These are phyloP conservation scores for Acrocalymma vagum DNA, from an alignment of 2,329 filamentous ascomycete species.

Conservation along the genomic window DNA sequence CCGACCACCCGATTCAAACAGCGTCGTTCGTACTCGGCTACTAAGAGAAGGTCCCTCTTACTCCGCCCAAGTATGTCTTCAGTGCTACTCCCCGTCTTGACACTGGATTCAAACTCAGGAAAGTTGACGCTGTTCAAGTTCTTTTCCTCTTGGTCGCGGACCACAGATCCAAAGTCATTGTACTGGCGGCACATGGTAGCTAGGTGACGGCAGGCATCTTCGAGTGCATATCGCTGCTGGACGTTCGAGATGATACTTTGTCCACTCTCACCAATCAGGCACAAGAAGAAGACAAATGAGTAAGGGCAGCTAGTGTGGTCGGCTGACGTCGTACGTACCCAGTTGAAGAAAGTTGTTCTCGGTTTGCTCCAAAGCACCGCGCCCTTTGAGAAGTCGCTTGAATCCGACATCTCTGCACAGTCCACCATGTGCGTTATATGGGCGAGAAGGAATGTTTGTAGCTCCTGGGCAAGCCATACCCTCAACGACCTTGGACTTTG, in stretches of 20 bases:
- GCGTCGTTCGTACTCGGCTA: slow-evolving; percentile 40
- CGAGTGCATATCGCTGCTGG: slow-evolving; percentile 32
- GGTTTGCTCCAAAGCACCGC: slow-evolving; percentile 4
- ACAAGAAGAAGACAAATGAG: slow-evolving; percentile 27
- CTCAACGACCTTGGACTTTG: slow-evolving; percentile 3
- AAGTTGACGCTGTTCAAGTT: slow-evolving; percentile 41
- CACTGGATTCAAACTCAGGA: slow-evolving; percentile 36
- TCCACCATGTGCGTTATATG: slow-evolving; percentile 21
- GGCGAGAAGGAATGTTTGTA: slow-evolving; percentile 22
- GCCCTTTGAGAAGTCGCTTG: slow-evolving; percentile 1
- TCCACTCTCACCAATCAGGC: slow-evolving; percentile 19
- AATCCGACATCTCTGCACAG: slow-evolving; percentile 5
- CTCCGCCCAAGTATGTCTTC: slow-evolving; percentile 4
- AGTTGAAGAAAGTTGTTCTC: slow-evolving; percentile 15
- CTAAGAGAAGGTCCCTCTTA: slow-evolving; percentile 19
- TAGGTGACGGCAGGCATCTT: slow-evolving; percentile 26
- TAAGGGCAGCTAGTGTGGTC: slow-evolving; percentile 29
- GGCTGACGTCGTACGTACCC: slow-evolving; percentile 24
- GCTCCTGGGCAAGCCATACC: slow-evolving; percentile 12
- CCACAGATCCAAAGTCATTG: slow-evolving; percentile 35
- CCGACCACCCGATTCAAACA: slow-evolving; percentile 7
- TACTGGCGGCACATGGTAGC: slow-evolving; percentile 34
- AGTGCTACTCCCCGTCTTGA: slow-evolving; percentile 22
- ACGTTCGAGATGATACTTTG: slow-evolving; percentile 22
- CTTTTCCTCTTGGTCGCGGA: slow-evolving; percentile 34